phyloP scores from a whole-genome alignment of 1,139 yeast genomes.

The Wickerhamomyces sp. region DNA sequence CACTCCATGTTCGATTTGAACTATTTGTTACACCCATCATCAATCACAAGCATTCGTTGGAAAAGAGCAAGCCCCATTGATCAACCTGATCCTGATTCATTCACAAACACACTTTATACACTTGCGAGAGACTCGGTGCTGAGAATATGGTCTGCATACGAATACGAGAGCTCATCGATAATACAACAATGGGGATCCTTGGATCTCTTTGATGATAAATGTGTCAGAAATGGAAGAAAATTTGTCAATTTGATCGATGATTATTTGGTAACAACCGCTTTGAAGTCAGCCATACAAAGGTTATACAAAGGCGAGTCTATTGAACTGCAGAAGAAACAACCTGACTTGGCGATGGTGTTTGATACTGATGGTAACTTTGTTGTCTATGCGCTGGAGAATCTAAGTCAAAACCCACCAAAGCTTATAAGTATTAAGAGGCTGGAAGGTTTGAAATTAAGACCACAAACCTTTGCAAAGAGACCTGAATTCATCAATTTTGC shows the following conservation, averaged over 20 bases:
- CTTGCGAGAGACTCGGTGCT: constrained; percentile 36
- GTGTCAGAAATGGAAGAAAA: constrained; percentile 23
- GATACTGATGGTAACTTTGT: constrained; percentile 40
- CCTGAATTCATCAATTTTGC: constrained; percentile 30
- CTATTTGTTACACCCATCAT: constrained; percentile 59
- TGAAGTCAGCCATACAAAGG: constrained; percentile 22
- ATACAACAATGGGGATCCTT: constrained; percentile 58
- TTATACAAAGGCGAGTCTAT: constrained; percentile 18
- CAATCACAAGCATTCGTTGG: constrained; percentile 56
- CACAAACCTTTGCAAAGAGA: constrained; percentile 25
- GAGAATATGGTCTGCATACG: constrained; percentile 72
- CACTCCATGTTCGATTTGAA: constrained; percentile 66
- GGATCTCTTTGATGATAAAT: constrained; percentile 31
- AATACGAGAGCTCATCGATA: constrained; percentile 50
- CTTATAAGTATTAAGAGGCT: constrained; percentile 26
- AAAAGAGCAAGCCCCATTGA: constrained; percentile 28
- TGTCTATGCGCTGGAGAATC: constrained; percentile 46
- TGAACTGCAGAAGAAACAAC: constrained; percentile 27
- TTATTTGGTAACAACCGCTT: constrained; percentile 37
- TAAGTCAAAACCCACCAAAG: constrained; percentile 44
- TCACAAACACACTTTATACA: constrained; percentile 21
- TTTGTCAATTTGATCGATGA: constrained; percentile 56
- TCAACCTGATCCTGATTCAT: constrained; percentile 12
- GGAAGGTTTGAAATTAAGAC: constrained; percentile 18
- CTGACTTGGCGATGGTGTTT: constrained; percentile 55